Conservation (phyloP, 257 asterid genomes). For the Vinca minor region DNA sequence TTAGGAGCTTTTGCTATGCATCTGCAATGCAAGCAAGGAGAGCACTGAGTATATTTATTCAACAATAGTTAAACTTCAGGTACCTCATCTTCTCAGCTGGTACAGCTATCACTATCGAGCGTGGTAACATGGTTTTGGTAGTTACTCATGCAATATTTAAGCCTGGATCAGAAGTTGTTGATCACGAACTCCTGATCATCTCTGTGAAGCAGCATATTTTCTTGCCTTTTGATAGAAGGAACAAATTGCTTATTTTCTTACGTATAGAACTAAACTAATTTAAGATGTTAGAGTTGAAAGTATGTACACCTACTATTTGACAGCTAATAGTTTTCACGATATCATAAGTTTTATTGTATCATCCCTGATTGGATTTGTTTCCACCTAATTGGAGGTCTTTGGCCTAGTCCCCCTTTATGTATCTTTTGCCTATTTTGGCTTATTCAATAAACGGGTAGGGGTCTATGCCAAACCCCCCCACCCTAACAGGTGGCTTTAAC, state of each 20-base stretch:
- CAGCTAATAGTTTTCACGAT: no score
- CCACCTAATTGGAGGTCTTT: no score
- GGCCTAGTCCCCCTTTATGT: no score
- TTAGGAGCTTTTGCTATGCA: conserved; percentile 82
- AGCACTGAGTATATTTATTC: conserved; percentile 83
- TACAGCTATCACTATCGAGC: neutral
- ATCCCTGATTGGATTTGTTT: no score
- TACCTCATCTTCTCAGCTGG: conserved; percentile 22
- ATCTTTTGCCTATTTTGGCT: no score
- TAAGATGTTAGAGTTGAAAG: neutral
- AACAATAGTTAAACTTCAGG: conserved; percentile 87
- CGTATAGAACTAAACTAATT: neutral
- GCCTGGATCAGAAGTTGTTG: neutral
- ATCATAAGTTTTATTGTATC: no score
- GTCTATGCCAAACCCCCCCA: no score
- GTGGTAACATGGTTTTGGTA: neutral
- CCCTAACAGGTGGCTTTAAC: no score
- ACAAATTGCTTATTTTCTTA: neutral
- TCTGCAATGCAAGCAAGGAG: conserved; percentile 81
- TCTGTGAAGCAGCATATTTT: neutral
- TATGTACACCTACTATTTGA: neutral
- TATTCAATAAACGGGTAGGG: no score
- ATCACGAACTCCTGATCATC: neutral
- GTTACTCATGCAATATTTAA: neutral
- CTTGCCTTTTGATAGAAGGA: neutral